Conservation (phyloP, 139 green algal species). For the Chlamydomonas schloesseri region DNA sequence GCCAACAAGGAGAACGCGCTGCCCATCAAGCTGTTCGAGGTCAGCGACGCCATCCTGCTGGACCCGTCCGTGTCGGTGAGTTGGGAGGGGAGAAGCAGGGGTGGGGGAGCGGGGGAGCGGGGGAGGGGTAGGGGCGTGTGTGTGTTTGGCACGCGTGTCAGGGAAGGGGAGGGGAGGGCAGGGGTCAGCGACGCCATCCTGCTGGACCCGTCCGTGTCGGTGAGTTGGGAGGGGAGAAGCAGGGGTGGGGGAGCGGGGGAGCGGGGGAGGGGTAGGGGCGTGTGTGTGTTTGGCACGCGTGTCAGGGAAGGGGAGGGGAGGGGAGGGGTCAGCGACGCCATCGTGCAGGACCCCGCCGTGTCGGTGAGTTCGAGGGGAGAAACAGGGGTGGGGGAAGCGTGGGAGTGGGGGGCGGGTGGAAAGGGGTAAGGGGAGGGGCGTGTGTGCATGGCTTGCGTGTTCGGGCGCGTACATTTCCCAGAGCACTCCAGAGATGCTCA, state of each 20-base stretch:
- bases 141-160: too few relatives aligned
- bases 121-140: not conserved
- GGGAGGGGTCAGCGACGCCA: conserved; percentile 59
- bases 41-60: conserved; percentile 59
- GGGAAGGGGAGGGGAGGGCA: not conserved
- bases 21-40: conserved; percentile 96
- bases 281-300: too few relatives aligned
- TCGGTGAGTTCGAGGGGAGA: conserved; percentile 9
- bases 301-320: not conserved
- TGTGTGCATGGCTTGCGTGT: too few relatives aligned
- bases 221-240: not conserved
- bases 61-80: conserved; percentile 8
- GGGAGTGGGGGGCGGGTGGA: not conserved
- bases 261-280: not conserved
- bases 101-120: not conserved
- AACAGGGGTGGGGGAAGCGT: not conserved
- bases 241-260: not conserved
- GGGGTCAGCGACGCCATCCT: conserved; percentile 61
- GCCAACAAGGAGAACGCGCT: conserved; percentile 94
- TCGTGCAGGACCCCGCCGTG: conserved; percentile 7
- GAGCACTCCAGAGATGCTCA: too few relatives aligned
- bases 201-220: conserved; percentile 14
- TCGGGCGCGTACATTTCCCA: too few relatives aligned
- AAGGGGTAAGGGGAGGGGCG: not conserved
- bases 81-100: not conserved